Evolutionary conservation across 139 green algal species (phyloP).

Genomic region (Bryopsis sp.): DNA sequence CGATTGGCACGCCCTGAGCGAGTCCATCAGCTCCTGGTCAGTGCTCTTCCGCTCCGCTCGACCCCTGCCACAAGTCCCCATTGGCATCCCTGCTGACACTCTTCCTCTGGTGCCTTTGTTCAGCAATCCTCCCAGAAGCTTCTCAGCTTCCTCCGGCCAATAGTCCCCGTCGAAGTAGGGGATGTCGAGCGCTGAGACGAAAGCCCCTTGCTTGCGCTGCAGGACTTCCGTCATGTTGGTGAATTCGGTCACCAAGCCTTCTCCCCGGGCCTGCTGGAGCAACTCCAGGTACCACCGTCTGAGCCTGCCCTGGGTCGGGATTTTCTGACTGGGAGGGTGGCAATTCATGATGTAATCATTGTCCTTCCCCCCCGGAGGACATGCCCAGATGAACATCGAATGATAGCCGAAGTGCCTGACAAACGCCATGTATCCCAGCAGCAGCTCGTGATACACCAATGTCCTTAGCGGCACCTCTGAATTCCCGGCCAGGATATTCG

Average conservation of each 20-base stretch:
- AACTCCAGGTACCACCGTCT: constrained; percentile 88
- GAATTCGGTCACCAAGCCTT: constrained; percentile 68
- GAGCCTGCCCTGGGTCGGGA: constrained; percentile 70
- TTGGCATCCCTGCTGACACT: too few species aligned
- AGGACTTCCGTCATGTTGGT: constrained; percentile 76
- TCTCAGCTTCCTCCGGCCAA: constrained; percentile 83
- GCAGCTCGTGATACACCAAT: constrained; percentile 94
- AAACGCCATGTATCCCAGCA: constrained; percentile 86
- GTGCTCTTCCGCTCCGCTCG: too few species aligned
- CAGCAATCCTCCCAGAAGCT: too few species aligned
- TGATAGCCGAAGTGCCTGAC: constrained; percentile 75
- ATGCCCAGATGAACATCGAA: constrained; percentile 98
- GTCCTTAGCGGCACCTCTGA: constrained; percentile 75
- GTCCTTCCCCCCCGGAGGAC: constrained; percentile 86
- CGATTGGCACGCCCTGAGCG: too few species aligned
- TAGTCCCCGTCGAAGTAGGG: constrained; percentile 98
- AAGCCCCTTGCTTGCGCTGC: constrained; percentile 46
- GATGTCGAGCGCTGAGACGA: neutral
- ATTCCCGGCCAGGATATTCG: constrained; percentile 44
- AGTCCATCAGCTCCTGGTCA: too few species aligned
- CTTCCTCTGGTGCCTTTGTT: too few species aligned
- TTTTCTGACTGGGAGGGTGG: constrained; percentile 93
- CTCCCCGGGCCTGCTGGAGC: constrained; percentile 46
- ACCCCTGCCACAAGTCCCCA: too few species aligned
- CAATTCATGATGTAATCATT: constrained; percentile 99